Base-by-base conservation (phyloP, 768 basidiomycete species). In the Pisolithus marmoratus region DNA sequence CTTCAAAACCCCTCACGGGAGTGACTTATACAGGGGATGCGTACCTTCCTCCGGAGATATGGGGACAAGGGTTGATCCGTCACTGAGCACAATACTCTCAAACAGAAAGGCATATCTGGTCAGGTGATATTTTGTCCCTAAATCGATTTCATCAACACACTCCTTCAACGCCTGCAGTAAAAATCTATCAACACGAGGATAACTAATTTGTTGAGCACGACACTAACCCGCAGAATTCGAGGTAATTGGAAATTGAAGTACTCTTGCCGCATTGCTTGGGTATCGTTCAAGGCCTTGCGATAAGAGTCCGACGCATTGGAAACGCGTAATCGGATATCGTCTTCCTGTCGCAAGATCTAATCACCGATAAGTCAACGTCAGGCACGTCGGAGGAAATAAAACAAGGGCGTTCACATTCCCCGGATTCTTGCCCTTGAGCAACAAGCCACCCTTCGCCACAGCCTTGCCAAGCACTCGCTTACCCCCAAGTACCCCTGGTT, bases 201-300 rank as follows among this genome's bases (percentile, higher is more conserved):
- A 20, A 37, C 43, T 37, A 50, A 66, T 19, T 59, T 56, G 12
- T 37, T 11, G 42, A 41, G 37, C 27, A 31, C 38, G n/a, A 42
- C 29, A 78, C 89, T 63, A 65, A 94, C 94, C 48, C 96, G 80
- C 37, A 99, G 70, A 52, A 97, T 90, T 58, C 93, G 86, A 50
- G 96, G 96, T 38, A 97, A 72, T 62, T 97, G 95, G 63, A 95
- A 89, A 67, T 97, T 95, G 70, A 96, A 99, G 67, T 97, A 98
- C 64, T 99, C 96, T 67, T 97, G 94, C 55, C 94, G 80, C 72
- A 91, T 83, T 5, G 83, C 74, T 66, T 97, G 94, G 12, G 89
- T 91, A 56, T 97, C 93, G 14, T 80, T 82, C 27, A 96, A 85
- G 2, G 91, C 85, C 69, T 96, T 94, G 51, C 92, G 78, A 63